A percentile compares a stretch with the other conserved stretches of the same genome.
Conservation (phyloP, 345 rosid genomes). For the Ceriops decandra region DNA sequence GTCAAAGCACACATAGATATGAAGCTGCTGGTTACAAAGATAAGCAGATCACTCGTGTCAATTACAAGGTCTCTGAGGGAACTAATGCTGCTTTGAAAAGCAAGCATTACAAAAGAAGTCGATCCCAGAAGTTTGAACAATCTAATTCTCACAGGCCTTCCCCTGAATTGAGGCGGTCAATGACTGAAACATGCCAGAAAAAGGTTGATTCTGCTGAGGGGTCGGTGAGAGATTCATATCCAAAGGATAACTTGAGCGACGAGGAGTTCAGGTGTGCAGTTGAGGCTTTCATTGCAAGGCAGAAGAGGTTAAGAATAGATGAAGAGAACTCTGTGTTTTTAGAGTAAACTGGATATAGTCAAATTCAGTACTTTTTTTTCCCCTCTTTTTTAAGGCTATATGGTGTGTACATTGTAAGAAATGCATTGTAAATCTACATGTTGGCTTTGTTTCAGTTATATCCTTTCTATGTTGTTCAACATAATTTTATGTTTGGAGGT, state of each 20-base stretch:
- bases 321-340: slow-evolving; percentile 41
- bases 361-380: neutral
- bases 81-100: slow-evolving; percentile 7
- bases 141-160: slow-evolving; percentile 19
- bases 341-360: neutral
- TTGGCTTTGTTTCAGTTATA: neutral
- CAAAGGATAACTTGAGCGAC: slow-evolving; percentile 63
- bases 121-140: slow-evolving; percentile 41
- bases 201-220: slow-evolving; percentile 24
- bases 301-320: slow-evolving; percentile 59
- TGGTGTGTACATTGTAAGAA: slow-evolving; percentile 19
- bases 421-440: slow-evolving; percentile 11
- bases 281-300: slow-evolving; percentile 80
- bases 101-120: slow-evolving; percentile 44
- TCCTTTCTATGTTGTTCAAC: neutral
- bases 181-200: slow-evolving; percentile 41
- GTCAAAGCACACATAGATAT: slow-evolving; percentile 9
- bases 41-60: slow-evolving; percentile 32
- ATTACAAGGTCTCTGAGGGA: slow-evolving; percentile 16
- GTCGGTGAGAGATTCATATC: slow-evolving; percentile 26
- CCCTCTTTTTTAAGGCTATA: neutral
- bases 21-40: slow-evolving; percentile 25
- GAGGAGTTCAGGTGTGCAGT: slow-evolving; percentile 62
- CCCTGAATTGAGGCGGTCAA: slow-evolving; percentile 43
- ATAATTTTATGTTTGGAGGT: neutral